A percentile compares a stretch with the other conserved stretches of the same genome.
These are phyloP conservation scores for Diaporthe eres DNA, from an alignment of 2,329 filamentous ascomycete species.

Conservation along the genomic window DNA sequence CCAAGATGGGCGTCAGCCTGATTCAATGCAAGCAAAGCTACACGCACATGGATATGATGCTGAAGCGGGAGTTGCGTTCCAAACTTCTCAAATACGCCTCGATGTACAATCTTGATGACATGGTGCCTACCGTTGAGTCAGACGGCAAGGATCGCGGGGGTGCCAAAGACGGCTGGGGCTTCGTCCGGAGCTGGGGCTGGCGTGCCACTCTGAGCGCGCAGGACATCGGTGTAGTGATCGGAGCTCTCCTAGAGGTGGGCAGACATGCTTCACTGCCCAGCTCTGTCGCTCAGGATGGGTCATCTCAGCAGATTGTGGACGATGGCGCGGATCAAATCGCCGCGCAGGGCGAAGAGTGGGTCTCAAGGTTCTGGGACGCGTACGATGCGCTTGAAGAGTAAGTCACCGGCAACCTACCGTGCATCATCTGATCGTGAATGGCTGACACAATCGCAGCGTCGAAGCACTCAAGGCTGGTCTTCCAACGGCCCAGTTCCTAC, in stretches of 20 bases:
- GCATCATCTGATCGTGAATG: constrained; percentile 61
- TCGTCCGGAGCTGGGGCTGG: constrained; percentile 98
- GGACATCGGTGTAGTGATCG: constrained; percentile 93
- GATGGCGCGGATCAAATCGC: constrained; percentile 63
- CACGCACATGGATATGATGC: constrained; percentile 97
- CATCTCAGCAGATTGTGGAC: constrained; percentile 57
- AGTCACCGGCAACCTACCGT: constrained; percentile 50
- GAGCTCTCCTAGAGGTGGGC: constrained; percentile 93
- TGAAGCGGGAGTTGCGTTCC: constrained; percentile 88
- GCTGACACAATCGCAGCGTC: constrained; percentile 69
- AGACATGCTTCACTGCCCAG: constrained; percentile 62
- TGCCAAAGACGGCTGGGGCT: constrained; percentile 94
- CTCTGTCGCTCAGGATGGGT: constrained; percentile 48
- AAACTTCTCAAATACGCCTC: constrained; percentile 93
- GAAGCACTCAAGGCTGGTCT: constrained; percentile 82
- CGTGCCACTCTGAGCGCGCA: constrained; percentile 93
- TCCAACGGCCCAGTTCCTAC: constrained; percentile 87
- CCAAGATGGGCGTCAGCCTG: constrained; percentile 97
- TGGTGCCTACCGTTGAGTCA: constrained; percentile 85
- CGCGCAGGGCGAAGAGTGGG: constrained; percentile 74
- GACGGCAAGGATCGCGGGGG: constrained; percentile 78
- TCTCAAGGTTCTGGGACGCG: constrained; percentile 78
- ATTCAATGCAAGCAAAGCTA: constrained; percentile 96
- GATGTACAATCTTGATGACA: constrained; percentile 92
- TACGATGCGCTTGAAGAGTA: constrained; percentile 81